A percentile compares a stretch with the other conserved stretches of the same genome.
phyloP scores from a whole-genome alignment of 805 yeast species.

The Candida suzukii region DNA sequence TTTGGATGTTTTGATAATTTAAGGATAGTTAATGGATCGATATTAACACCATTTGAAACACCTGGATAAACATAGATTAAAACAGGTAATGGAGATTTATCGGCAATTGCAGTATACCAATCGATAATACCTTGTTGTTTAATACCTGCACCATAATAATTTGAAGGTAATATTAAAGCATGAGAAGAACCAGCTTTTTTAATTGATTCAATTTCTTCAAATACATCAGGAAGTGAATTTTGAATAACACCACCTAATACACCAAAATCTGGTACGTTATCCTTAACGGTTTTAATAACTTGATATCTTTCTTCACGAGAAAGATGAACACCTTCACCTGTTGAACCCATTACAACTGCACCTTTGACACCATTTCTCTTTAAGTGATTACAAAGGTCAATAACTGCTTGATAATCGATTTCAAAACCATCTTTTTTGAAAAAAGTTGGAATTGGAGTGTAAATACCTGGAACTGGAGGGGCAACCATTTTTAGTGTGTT shows the following conservation, averaged over 20 bases:
- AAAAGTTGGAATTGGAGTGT: conserved; percentile 50
- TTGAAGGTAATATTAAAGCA: conserved; percentile 36
- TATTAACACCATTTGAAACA: conserved; percentile 35
- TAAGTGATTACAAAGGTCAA: conserved; percentile 36
- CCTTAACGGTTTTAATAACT: conserved; percentile 26
- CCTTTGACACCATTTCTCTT: conserved; percentile 40
- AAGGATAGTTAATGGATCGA: conserved; percentile 31
- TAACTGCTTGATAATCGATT: conserved; percentile 38
- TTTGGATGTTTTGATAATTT: conserved; percentile 38
- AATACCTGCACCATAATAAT: conserved; percentile 40
- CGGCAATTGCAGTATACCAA: conserved; percentile 38
- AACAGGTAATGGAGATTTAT: conserved; percentile 34
- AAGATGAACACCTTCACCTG: conserved; percentile 49
- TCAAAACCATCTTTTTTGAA: conserved; percentile 35
- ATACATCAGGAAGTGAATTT: conserved; percentile 36
- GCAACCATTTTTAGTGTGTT: background rate
- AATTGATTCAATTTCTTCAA: conserved; percentile 30
- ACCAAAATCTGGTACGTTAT: conserved; percentile 31
- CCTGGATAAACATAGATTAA: conserved; percentile 43
- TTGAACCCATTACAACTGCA: conserved; percentile 43
- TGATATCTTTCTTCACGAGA: conserved; percentile 36
- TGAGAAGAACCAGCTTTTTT: conserved; percentile 31
- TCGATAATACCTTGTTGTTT: conserved; percentile 40
- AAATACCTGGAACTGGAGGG: conserved; percentile 34
- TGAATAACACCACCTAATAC: conserved; percentile 45